phyloP scores from a whole-genome alignment of 148 eudicot genomes.

The Spergularia marina region DNA sequence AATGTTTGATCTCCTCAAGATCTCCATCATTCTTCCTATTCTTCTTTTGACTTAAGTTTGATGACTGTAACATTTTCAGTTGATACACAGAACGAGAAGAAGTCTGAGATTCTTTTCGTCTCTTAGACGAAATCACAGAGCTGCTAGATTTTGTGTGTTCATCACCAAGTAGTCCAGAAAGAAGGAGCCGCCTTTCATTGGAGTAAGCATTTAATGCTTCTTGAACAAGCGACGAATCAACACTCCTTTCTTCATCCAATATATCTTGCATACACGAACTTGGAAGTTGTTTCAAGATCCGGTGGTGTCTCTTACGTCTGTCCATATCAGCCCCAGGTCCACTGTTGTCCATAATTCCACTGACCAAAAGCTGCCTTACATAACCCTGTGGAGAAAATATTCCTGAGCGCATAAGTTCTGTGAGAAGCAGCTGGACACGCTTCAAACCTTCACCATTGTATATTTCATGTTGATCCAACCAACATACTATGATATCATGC shows the following conservation, averaged over 20 bases:
- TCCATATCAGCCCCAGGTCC: conserved; percentile 45
- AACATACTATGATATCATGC: conserved; percentile 86
- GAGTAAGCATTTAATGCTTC: conserved; percentile 70
- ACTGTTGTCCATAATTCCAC: conserved; percentile 74
- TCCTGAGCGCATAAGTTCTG: conserved; percentile 66
- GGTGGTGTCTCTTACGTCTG: conserved; percentile 58
- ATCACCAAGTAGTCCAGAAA: conserved; percentile 48
- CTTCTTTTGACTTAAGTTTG: conserved; percentile 30
- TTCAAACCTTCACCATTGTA: conserved; percentile 69
- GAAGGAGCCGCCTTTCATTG: conserved; percentile 83
- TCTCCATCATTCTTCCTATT: conserved; percentile 33
- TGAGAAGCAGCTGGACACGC: conserved; percentile 69
- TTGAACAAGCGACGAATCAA: conserved; percentile 33
- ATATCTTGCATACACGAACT: conserved; percentile 58
- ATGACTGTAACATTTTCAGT: conserved; percentile 31
- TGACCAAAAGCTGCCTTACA: conserved; percentile 80
- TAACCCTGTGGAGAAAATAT: conserved; percentile 82
- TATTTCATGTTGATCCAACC: conserved; percentile 91
- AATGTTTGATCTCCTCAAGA: conserved; percentile 55
- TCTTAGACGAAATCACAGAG: conserved; percentile 30
- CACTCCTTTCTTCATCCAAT: conserved; percentile 52
- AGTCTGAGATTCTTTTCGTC: conserved; percentile 33
- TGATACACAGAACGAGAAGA: conserved; percentile 38
- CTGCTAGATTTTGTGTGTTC: conserved; percentile 30
- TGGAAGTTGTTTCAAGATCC: conserved; percentile 82